Percentiles rank a stretch among this genome's conserved stretches.
Conservation (phyloP, 805 yeast genomes). For the Geotrichum ghanense region DNA sequence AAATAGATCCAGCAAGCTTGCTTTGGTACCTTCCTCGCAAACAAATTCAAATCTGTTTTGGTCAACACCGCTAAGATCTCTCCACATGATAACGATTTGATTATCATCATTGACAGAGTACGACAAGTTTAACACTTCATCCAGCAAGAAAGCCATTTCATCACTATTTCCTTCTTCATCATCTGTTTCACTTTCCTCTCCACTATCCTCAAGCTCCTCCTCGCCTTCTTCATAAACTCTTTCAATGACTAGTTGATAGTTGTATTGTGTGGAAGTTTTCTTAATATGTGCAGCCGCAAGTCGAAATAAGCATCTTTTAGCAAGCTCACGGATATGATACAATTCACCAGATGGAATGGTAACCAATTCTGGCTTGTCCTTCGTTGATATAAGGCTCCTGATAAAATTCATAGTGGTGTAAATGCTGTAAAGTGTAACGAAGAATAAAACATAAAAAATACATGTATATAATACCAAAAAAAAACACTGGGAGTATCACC, state of each 20-base stretch:
- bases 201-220: constrained; percentile 30
- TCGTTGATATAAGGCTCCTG: constrained; percentile 13
- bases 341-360: constrained; percentile 72
- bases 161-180: constrained; percentile 26
- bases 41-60: constrained; percentile 80
- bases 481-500: too few species aligned
- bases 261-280: constrained; percentile 51
- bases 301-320: constrained; percentile 60
- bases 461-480: too few species aligned
- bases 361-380: constrained; percentile 41
- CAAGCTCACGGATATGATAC: constrained; percentile 58
- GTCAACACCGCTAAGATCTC: constrained; percentile 68
- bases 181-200: constrained; percentile 11
- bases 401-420: constrained; percentile 22
- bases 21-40: constrained; percentile 44
- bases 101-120: constrained; percentile 41
- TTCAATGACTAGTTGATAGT: constrained; percentile 60
- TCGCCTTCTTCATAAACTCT: constrained; percentile 63
- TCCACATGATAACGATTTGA: constrained; percentile 59
- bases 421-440: too few species aligned
- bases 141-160: constrained; percentile 65
- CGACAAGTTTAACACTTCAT: constrained; percentile 46
- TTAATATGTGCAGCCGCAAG: constrained; percentile 70
- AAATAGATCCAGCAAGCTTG: constrained; percentile 44
- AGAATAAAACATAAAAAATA: too few species aligned